phyloP scores from a whole-genome alignment of 495 filamentous ascomycete genomes.

The Aspergillus cavernicola region DNA sequence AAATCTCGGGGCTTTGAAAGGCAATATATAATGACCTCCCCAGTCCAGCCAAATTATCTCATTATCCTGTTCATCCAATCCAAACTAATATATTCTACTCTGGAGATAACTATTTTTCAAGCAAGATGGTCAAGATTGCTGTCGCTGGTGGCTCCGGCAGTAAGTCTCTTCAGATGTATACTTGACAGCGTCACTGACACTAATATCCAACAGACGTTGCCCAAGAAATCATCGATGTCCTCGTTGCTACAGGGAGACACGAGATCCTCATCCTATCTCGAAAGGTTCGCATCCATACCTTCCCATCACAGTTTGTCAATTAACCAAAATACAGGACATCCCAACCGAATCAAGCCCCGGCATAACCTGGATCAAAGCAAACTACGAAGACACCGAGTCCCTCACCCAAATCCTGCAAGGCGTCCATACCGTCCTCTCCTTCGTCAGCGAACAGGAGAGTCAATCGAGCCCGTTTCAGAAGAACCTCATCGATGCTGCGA shows the following conservation, averaged over 20 bases:
- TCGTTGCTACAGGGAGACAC: constrained; percentile 48
- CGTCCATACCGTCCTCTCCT: constrained; percentile 54
- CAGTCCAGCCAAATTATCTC: too few relatives aligned
- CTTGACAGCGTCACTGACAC: neutral
- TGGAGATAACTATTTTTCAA: too few relatives aligned
- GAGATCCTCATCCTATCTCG: constrained; percentile 47
- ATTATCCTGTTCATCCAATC: too few relatives aligned
- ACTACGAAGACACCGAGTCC: constrained; percentile 39
- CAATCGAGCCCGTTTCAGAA: constrained; percentile 34
- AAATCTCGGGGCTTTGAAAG: too few relatives aligned
- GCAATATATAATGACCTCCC: too few relatives aligned
- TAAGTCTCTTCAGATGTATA: constrained; percentile 21
- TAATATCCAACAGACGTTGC: constrained; percentile 42
- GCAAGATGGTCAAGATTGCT: constrained; percentile 52
- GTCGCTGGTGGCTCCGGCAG: constrained; percentile 52
- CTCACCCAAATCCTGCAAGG: constrained; percentile 41
- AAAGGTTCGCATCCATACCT: constrained; percentile 27
- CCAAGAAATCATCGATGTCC: constrained; percentile 50
- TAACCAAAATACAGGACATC: neutral
- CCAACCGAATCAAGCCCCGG: constrained; percentile 8
- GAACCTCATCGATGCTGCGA: constrained; percentile 57
- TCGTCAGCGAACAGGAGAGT: constrained; percentile 38
- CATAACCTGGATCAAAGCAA: constrained; percentile 35
- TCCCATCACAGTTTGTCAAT: neutral
- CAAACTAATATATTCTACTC: too few relatives aligned